These are phyloP conservation scores for Kuraishia piskuri DNA, from an alignment of 805 yeast genomes.

Conservation along the genomic window DNA sequence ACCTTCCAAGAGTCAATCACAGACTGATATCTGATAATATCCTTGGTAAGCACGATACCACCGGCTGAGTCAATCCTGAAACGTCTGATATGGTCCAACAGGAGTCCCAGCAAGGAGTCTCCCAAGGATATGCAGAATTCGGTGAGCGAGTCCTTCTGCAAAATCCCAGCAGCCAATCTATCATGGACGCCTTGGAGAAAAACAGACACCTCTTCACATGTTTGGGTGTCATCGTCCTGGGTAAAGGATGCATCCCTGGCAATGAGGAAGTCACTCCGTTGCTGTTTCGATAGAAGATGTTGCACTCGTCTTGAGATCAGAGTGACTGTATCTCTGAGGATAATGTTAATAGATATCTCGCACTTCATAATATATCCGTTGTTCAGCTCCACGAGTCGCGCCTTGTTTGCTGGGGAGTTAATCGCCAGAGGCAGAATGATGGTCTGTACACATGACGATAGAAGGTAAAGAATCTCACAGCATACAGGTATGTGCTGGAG, in stretches of 20 bases:
- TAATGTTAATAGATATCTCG: constrained; percentile 58
- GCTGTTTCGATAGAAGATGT: constrained; percentile 52
- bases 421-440: constrained; percentile 69
- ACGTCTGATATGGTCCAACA: constrained; percentile 67
- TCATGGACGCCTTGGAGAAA: constrained; percentile 20
- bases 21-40: constrained; percentile 68
- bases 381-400: constrained; percentile 50
- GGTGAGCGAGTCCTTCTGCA: constrained; percentile 32
- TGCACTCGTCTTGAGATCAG: constrained; percentile 42
- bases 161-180: constrained; percentile 2
- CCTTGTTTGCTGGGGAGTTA: constrained; percentile 47
- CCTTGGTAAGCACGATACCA: constrained; percentile 75
- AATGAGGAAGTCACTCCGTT: constrained; percentile 59
- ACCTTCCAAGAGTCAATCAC: constrained; percentile 49
- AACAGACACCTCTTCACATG: constrained; percentile 55
- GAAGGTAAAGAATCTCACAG: constrained; percentile 52
- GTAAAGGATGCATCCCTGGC: constrained; percentile 20
- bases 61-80: constrained; percentile 75
- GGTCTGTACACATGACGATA: constrained; percentile 67
- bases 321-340: constrained; percentile 50
- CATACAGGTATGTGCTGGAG: constrained; percentile 41
- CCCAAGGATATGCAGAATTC: constrained; percentile 38
- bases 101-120: constrained; percentile 40
- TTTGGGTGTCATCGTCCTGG: constrained; percentile 55
- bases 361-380: constrained; percentile 52